These are phyloP conservation scores for Serendipita sp. DNA, from an alignment of 768 basidiomycete genomes.

Conservation along the genomic window DNA sequence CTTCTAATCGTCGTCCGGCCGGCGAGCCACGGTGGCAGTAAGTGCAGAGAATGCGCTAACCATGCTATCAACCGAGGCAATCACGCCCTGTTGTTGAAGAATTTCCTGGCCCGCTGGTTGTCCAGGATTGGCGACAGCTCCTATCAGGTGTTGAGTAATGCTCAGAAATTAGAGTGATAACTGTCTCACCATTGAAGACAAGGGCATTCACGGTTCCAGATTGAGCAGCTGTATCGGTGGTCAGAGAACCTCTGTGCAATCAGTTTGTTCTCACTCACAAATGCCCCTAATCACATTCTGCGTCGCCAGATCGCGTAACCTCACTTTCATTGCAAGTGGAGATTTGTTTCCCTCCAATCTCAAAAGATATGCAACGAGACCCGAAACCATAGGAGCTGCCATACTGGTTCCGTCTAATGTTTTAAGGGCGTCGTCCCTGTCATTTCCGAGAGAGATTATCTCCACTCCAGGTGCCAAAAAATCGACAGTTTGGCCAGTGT, in stretches of 20 bases:
- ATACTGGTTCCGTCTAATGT: constrained; percentile 5
- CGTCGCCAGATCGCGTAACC: constrained; percentile 18
- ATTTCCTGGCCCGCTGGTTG: not conserved
- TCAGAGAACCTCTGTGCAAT: not conserved
- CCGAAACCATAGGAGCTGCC: constrained; percentile 29
- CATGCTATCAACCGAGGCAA: not conserved
- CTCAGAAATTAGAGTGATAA: not conserved
- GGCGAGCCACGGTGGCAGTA: too few species aligned
- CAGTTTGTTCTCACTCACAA: not conserved
- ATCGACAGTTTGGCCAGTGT: constrained; percentile 11
- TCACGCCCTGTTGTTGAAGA: not conserved
- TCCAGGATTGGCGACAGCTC: not conserved
- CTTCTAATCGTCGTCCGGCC: not conserved
- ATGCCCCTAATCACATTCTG: constrained; percentile 21
- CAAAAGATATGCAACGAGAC: constrained; percentile 27
- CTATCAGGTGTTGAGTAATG: too few species aligned
- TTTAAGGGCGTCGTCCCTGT: not conserved
- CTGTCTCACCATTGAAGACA: constrained; percentile 2
- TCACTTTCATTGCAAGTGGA: constrained; percentile 20
- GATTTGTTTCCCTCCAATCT: constrained; percentile 18
- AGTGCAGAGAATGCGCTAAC: not conserved
- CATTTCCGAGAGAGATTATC: constrained; percentile 10
- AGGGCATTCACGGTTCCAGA: not conserved
- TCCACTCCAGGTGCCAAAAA: constrained; percentile 12
- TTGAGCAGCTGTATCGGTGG: not conserved